Evolutionary conservation across 805 yeast species (phyloP).

Genomic region (Candida methanosorbosa): DNA sequence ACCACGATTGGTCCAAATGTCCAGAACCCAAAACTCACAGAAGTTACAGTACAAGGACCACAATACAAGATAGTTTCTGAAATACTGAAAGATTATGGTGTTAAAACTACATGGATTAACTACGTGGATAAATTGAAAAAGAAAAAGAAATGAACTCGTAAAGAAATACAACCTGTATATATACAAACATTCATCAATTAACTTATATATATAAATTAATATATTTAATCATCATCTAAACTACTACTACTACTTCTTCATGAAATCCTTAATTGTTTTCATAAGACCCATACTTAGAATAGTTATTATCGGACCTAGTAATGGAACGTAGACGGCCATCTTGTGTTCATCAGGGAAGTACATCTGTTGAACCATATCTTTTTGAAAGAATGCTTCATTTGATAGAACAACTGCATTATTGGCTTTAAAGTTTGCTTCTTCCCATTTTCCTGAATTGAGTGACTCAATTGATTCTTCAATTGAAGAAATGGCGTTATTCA

Average conservation of each 20-base stretch:
- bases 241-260: background rate
- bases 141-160: conserved; percentile 31
- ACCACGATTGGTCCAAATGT: conserved; percentile 59
- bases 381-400: conserved; percentile 79
- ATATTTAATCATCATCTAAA: background rate
- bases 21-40: conserved; percentile 46
- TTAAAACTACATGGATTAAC: conserved; percentile 57
- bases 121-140: conserved; percentile 53
- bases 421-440: conserved; percentile 28
- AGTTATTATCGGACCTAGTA: conserved; percentile 76
- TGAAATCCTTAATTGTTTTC: conserved; percentile 33
- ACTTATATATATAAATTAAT: background rate
- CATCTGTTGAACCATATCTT: conserved; percentile 91
- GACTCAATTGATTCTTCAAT: conserved; percentile 29
- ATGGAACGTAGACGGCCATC: conserved; percentile 86
- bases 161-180: too few relatives aligned
- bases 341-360: conserved; percentile 95
- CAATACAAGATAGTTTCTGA: conserved; percentile 61
- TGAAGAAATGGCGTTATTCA: conserved; percentile 37
- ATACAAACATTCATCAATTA: background rate
- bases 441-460: conserved; percentile 25
- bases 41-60: conserved; percentile 87
- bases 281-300: conserved; percentile 48
- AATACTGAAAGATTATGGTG: conserved; percentile 49
- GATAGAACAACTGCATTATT: conserved; percentile 54